Percentiles rank a stretch among this genome's conserved stretches.
phyloP scores from a whole-genome alignment of 331 rosid genomes.

The Quercus lobata region DNA sequence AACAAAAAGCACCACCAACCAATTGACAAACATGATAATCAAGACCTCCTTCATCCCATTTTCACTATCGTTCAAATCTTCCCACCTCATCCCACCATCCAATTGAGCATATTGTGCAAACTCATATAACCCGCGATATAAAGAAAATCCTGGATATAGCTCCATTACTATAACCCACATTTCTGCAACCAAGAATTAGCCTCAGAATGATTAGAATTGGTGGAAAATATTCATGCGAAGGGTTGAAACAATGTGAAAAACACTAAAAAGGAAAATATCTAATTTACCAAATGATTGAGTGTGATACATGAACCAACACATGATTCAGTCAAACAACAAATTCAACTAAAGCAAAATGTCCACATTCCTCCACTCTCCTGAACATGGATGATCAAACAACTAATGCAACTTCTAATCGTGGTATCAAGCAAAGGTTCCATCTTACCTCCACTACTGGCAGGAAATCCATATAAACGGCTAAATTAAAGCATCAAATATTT shows the following conservation, averaged over 20 bases:
- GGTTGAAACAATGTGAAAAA: not conserved
- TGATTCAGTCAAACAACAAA: not conserved
- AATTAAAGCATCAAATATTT: too few relatives aligned
- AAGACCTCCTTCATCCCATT: conserved; percentile 73
- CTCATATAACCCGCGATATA: conserved; percentile 80
- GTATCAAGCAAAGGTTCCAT: too few relatives aligned
- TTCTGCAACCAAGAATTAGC: conserved; percentile 33
- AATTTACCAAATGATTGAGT: not conserved
- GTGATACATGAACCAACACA: not conserved
- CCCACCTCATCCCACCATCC: conserved; percentile 83
- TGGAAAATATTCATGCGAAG: too few relatives aligned
- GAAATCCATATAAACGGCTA: too few relatives aligned
- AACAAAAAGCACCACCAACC: conserved; percentile 59
- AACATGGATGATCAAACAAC: not conserved
- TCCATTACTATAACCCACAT: conserved; percentile 66
- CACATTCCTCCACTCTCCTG: not conserved
- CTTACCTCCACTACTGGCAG: too few relatives aligned
- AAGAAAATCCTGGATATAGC: conserved; percentile 79
- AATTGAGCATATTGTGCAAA: conserved; percentile 43
- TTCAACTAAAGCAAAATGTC: not conserved
- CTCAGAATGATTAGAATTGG: not conserved
- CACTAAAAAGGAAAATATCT: not conserved
- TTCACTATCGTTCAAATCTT: conserved; percentile 46
- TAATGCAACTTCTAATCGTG: not conserved
- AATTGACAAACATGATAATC: conserved; percentile 72